Evolutionary conservation across 2,329 filamentous ascomycete genomes (phyloP).

Genomic region (Saccharata proteae): DNA sequence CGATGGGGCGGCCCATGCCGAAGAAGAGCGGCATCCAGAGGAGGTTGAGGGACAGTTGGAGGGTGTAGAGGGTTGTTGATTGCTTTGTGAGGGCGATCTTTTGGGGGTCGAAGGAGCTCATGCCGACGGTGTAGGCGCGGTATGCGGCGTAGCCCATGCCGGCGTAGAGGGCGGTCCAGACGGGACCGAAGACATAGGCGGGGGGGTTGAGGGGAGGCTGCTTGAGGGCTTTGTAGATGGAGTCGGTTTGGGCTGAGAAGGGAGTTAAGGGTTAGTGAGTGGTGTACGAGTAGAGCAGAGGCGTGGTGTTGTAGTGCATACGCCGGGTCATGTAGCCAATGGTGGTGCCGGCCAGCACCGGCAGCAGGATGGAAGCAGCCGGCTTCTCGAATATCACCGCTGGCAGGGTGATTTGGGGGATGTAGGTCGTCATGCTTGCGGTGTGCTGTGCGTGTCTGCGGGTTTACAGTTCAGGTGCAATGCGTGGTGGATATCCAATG

Average conservation of each 20-base stretch:
- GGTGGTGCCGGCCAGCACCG: slow-evolving; percentile 59
- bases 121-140: slow-evolving; percentile 55
- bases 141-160: slow-evolving; percentile 85
- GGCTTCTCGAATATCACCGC: slow-evolving; percentile 58
- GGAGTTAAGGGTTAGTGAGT: slow-evolving; percentile 5
- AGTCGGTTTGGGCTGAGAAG: slow-evolving; percentile 44
- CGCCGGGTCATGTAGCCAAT: slow-evolving; percentile 58
- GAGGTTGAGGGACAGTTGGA: slow-evolving; percentile 76
- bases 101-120: slow-evolving; percentile 36
- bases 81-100: slow-evolving; percentile 49
- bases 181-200: slow-evolving; percentile 45
- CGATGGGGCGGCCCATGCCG: slow-evolving; percentile 56
- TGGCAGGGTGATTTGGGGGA: slow-evolving; percentile 67
- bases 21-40: slow-evolving; percentile 94
- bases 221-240: slow-evolving; percentile 52
- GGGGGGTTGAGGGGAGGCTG: slow-evolving; percentile 51
- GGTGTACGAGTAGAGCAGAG: neutral
- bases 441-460: no score
- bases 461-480: no score
- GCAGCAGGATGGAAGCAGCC: slow-evolving; percentile 62
- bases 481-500: no score
- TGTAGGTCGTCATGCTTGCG: slow-evolving; percentile 69
- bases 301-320: slow-evolving; percentile 28
- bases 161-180: slow-evolving; percentile 47
- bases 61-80: slow-evolving; percentile 69